These are phyloP conservation scores for Pythium graminicola DNA, from an alignment of 352 stramenopile species.

Conservation along the genomic window DNA sequence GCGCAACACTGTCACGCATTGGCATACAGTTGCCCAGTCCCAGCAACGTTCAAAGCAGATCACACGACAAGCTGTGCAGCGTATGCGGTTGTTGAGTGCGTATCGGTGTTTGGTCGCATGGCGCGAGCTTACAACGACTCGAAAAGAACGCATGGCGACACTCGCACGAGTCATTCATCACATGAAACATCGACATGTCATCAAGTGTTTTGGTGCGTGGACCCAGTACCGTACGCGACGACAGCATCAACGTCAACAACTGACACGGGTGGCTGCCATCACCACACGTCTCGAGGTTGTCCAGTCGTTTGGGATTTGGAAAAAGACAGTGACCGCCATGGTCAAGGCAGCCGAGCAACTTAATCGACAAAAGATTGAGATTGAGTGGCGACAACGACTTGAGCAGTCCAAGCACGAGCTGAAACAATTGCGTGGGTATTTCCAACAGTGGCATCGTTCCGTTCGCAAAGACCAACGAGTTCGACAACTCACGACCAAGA, in stretches of 20 bases:
- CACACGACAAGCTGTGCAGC: neutral
- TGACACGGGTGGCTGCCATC: neutral
- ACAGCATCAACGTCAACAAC: neutral
- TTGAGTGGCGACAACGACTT: conserved; percentile 16
- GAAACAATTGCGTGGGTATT: conserved; percentile 4
- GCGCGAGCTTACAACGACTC: conserved; percentile 19
- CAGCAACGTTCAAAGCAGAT: conserved; percentile 2
- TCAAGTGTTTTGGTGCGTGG: conserved; percentile 23
- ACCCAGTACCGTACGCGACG: neutral
- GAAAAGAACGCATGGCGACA: conserved; percentile 22
- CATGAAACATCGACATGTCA: conserved; percentile 28
- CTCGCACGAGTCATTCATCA: conserved; percentile 26
- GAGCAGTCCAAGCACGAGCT: conserved; percentile 24
- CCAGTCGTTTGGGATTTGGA: conserved; percentile 5
- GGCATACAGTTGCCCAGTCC: neutral
- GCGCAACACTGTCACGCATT: neutral
- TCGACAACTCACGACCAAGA: conserved; percentile 12
- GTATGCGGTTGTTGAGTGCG: conserved; percentile 33
- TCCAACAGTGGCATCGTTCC: conserved; percentile 10
- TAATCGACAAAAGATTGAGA: conserved; percentile 10
- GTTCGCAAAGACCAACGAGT: conserved; percentile 1
- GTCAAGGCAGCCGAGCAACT: neutral
- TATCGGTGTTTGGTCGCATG: conserved; percentile 50
- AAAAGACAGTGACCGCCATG: neutral
- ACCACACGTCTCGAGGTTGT: neutral